A percentile compares a stretch with the other conserved stretches of the same genome.
These are phyloP conservation scores for Adiantum capillusveneris DNA, from an alignment of 75 land plant species.

Conservation along the genomic window DNA sequence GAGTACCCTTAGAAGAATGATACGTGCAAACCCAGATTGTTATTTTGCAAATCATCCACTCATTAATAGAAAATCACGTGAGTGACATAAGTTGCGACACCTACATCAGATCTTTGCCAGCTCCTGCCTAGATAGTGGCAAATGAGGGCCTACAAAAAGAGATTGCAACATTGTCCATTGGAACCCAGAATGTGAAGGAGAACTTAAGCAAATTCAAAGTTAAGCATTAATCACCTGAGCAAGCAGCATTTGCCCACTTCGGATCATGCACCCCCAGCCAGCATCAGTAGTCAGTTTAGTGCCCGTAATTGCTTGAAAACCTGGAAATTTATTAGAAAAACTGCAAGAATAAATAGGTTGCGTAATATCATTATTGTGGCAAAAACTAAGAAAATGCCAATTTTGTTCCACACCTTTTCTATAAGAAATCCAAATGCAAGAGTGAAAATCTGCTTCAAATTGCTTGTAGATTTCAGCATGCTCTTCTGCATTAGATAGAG, in stretches of 20 bases:
- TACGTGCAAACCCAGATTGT: too few relatives aligned
- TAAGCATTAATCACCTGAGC: conserved; percentile 8
- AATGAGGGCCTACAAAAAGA: conserved; percentile 1
- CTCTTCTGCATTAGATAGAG: background rate
- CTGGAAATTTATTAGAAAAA: too few relatives aligned
- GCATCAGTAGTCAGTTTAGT: conserved; percentile 9
- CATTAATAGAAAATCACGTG: too few relatives aligned
- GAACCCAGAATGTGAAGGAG: too few relatives aligned
- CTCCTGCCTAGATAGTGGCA: conserved; percentile 9
- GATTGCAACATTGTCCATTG: too few relatives aligned
- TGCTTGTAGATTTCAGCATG: background rate
- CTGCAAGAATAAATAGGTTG: too few relatives aligned
- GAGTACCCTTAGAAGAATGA: too few relatives aligned
- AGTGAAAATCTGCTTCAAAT: conserved; percentile 5
- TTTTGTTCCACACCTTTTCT: conserved; percentile 9
- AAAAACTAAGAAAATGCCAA: too few relatives aligned
- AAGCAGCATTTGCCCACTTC: conserved; percentile 18
- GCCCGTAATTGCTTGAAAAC: conserved; percentile 5
- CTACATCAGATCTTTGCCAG: conserved; percentile 5
- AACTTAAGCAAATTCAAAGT: too few relatives aligned
- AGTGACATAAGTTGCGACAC: background rate
- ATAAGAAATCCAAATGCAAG: conserved; percentile 13
- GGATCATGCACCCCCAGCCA: conserved; percentile 15
- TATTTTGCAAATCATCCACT: too few relatives aligned
- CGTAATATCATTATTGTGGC: too few relatives aligned